Evolutionary conservation across 768 basidiomycete genomes (phyloP).

Genomic region (Leccinum longicurvipes): DNA sequence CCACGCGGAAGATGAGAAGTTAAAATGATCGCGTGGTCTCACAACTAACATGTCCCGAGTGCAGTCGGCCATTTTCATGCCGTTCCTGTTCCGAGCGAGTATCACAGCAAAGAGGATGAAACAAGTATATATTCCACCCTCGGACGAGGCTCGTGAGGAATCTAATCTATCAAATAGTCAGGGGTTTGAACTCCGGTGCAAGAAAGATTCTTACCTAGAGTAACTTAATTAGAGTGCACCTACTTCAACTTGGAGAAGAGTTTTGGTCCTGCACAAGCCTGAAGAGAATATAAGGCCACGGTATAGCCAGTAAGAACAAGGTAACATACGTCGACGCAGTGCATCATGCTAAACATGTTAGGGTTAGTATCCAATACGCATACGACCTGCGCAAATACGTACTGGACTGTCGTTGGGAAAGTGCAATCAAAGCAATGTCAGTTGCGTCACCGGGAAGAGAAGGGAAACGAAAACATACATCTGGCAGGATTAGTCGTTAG

Average conservation of each 20-base stretch:
- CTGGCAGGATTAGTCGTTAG: slow-evolving; percentile 9
- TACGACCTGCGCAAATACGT: slow-evolving; percentile 30
- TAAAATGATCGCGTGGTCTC: background rate
- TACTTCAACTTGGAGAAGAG: slow-evolving; percentile 70
- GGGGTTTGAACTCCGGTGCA: background rate
- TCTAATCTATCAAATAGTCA: slow-evolving; percentile 16
- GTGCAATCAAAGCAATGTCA: slow-evolving; percentile 5
- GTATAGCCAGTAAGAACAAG: background rate
- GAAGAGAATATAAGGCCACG: slow-evolving; percentile 11
- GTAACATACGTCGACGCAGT: slow-evolving; percentile 78
- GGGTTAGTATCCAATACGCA: slow-evolving; percentile 3
- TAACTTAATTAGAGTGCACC: slow-evolving; percentile 1
- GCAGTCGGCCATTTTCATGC: background rate
- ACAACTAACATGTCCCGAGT: background rate
- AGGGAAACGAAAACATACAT: slow-evolving; percentile 20
- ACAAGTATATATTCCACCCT: slow-evolving; percentile 12
- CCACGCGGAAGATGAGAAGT: background rate
- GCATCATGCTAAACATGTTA: slow-evolving; percentile 67
- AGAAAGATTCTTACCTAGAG: slow-evolving; percentile 15
- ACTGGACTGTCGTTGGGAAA: slow-evolving; percentile 57
- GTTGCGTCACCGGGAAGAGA: background rate
- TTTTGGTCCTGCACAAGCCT: slow-evolving; percentile 68
- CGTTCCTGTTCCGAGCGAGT: background rate
- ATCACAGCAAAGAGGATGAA: background rate
- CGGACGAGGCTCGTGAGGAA: background rate